These are phyloP conservation scores for Panicum hallii DNA, from an alignment of 202 grass and related monocot species.

Conservation along the genomic window DNA sequence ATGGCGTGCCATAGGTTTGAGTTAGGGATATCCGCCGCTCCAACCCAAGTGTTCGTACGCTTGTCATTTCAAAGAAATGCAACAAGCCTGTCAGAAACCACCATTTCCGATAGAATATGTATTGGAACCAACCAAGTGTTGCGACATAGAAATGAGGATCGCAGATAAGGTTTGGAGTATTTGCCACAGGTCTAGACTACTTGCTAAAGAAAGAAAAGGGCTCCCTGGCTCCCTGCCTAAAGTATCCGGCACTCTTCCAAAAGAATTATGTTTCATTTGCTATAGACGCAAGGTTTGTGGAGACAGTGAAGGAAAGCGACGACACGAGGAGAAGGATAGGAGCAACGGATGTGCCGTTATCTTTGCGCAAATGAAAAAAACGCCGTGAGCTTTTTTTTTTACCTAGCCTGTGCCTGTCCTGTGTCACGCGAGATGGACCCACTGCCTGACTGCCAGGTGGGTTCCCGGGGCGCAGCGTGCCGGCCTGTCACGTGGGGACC, in stretches of 20 bases:
- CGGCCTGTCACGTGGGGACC: constrained; percentile 7
- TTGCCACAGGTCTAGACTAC: too few relatives aligned
- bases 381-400: not conserved
- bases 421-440: too few relatives aligned
- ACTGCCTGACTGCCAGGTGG: not conserved
- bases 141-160: too few relatives aligned
- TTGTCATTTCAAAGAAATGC: not conserved
- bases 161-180: too few relatives aligned
- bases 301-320: too few relatives aligned
- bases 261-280: too few relatives aligned
- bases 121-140: not conserved
- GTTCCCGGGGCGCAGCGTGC: not conserved
- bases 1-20: not conserved
- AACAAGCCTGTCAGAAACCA: not conserved
- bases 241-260: too few relatives aligned
- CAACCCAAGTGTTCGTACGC: too few relatives aligned
- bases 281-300: too few relatives aligned
- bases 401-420: not conserved
- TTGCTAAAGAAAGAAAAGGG: too few relatives aligned
- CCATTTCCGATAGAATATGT: not conserved
- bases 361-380: not conserved
- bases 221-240: too few relatives aligned
- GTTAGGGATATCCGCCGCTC: not conserved
- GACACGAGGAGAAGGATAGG: not conserved
- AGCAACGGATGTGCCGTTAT: not conserved